Base-by-base conservation (phyloP, 1,284 basidiomycete species). In the Fomitopsis pinicola region DNA sequence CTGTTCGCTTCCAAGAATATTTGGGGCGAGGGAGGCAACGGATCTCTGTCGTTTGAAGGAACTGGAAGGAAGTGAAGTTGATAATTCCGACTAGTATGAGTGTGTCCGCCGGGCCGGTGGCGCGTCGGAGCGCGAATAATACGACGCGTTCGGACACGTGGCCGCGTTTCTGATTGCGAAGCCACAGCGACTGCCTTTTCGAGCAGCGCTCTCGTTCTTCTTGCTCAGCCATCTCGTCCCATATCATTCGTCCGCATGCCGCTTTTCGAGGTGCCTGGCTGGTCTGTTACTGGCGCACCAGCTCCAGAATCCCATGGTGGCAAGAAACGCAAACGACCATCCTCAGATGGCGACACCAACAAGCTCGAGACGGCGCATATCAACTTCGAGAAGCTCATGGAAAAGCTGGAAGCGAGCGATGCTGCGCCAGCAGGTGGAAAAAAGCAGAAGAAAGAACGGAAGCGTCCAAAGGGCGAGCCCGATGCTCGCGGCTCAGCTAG, bases 361-460 rank as follows among this genome's bases (percentile, higher is more conserved):
- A 40, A 68, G 17, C 70, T 72, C n/a, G 77, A 78, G 60, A 68
- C 77, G 15, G 82, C 85, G 12, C 80, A 85, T 65, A 77, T 84
- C 69, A 94, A 94, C 72, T 73, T 95, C 53, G 90, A 94, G 69
- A 94, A 88, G 72, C 78, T 96, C 53, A 82, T 95, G 75, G 80
- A 81, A 61, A 84, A 81, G 67, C 77, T 94, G 54, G 80, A 77
- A 59, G 72, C 69, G 50, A 68, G 65, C 42, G 36, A 50, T 30
- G 44, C 59, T 30, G 38, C 57, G 28, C 42, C 46, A 7, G 40
- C 30, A 45, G 55, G 40, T 54, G 35, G 58, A 54, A 67, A 61
- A 46, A 67, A 65, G 58, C 63, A 57, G 62, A 65, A 64, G 61
- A 64, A 60, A 59, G 58, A 60, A 63, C 64, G 54, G 63, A 58